phyloP scores from a whole-genome alignment of 2,329 filamentous ascomycete genomes.

The Fusarium sp. region DNA sequence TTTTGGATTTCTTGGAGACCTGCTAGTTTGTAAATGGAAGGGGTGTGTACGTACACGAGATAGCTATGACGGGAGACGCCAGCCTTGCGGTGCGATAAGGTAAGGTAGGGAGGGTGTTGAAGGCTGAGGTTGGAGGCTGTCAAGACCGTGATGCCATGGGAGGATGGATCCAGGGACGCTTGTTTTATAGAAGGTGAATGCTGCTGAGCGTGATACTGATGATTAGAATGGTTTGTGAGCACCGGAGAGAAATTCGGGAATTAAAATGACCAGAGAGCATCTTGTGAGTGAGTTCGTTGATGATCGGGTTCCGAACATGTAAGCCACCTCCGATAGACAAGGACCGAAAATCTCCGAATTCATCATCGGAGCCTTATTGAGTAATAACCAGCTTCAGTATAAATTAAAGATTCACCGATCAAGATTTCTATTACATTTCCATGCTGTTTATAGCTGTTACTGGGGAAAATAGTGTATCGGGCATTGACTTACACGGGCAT shows the following conservation, averaged over 20 bases:
- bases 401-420: neutral
- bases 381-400: neutral
- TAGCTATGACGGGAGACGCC: neutral
- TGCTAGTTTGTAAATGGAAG: slow-evolving; percentile 1
- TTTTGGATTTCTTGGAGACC: slow-evolving; percentile 25
- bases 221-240: neutral
- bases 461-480: neutral
- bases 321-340: neutral
- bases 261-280: neutral
- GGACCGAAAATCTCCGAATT: neutral
- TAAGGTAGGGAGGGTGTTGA: neutral
- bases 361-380: neutral
- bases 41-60: slow-evolving; percentile 14
- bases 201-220: neutral
- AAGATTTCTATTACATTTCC: neutral
- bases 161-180: neutral
- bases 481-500: neutral
- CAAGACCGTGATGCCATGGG: neutral
- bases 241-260: neutral
- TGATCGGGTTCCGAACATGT: slow-evolving; percentile 32
- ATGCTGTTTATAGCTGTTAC: neutral
- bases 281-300: neutral
- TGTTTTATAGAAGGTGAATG: neutral
- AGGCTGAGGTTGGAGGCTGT: neutral
- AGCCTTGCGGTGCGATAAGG: slow-evolving; percentile 17